Evolutionary conservation across 345 rosid species (phyloP), one percentile per base, ranked within the genome.

Genomic region (Noccaea bulbosa): DNA sequence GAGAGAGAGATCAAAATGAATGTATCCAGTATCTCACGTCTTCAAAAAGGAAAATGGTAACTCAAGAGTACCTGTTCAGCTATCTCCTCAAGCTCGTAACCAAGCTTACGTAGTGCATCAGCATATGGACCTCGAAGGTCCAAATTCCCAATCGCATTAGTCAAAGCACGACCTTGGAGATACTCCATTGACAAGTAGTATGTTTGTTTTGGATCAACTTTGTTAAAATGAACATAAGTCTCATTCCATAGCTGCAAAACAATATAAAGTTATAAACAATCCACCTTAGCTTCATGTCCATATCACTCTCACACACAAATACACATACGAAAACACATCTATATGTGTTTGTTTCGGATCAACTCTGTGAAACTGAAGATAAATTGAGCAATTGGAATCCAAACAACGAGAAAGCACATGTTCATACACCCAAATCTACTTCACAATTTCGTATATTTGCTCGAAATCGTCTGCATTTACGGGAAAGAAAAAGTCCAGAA

Each of bases 111-210:
- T 9, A 94, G 70, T 57, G 97, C 99, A 61, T 83, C 88, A 49
- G 88, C 91, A 77, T 94, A 89, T 10, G 96, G 91, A 80, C 85
- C 82, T 67, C 80, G 80, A 78, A 91, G 72, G 51, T 80, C 80
- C 46, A 94, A 82, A 62, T 85, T 94, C 45, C 98, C 98, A 67
- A 93, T 84, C 0, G 97, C 94, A 72, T 91, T 93, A 3, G 85
- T 89, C 84, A 93, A 79, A 70, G 97, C 89, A 53, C 98, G 86
- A 43, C 98, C 98, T 89, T 93, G 98, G 67, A 91, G 98, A 78
- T 82, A 93, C 69, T 93, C 97, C 98, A 93, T 93, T 27, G 98
- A 93, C 62, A 93, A 78, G 83, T 94, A 94, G 65, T 94, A 94
- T 0, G 94, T 91, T 77, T 94, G 99, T 63, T 94, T 91, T 8